Evolutionary conservation across 2,329 filamentous ascomycete genomes (phyloP).

Genomic region (Xylaria sp.): DNA sequence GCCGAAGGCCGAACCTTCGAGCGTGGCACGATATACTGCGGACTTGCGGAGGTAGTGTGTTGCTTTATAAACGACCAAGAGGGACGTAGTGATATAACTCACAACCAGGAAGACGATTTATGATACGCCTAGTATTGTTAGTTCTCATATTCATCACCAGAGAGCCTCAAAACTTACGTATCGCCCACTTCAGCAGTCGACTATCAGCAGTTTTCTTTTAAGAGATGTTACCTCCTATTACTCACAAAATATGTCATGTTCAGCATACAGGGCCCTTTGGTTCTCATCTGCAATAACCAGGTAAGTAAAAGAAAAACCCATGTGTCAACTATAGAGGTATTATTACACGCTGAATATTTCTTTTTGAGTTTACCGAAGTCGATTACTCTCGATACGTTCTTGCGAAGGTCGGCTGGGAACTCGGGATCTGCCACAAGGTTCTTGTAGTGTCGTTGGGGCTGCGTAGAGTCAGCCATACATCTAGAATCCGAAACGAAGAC

Average conservation of each 20-base stretch:
- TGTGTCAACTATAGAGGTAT: background rate
- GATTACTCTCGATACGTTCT: slow-evolving; percentile 79
- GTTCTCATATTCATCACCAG: background rate
- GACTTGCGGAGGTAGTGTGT: background rate
- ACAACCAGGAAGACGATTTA: slow-evolving; percentile 74
- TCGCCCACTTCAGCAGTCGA: slow-evolving; percentile 70
- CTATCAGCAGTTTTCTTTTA: slow-evolving; percentile 2
- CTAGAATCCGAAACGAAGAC: background rate
- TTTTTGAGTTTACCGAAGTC: slow-evolving; percentile 81
- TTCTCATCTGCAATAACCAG: slow-evolving; percentile 67
- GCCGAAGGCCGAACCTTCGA: background rate
- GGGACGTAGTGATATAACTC: slow-evolving; percentile 14
- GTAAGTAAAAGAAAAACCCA: slow-evolving; percentile 15
- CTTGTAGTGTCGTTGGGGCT: slow-evolving; percentile 74
- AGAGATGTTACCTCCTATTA: background rate
- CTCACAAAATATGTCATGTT: slow-evolving; percentile 85
- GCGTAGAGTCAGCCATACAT: slow-evolving; percentile 20
- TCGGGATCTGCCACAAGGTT: slow-evolving; percentile 80
- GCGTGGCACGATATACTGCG: background rate
- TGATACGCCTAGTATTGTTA: slow-evolving; percentile 65
- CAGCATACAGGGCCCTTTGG: slow-evolving; percentile 81
- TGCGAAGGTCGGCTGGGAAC: slow-evolving; percentile 74
- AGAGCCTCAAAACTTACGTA: slow-evolving; percentile 59
- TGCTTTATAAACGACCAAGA: background rate
- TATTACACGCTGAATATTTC: slow-evolving; percentile 79